phyloP scores from a whole-genome alignment of 1,284 basidiomycete genomes.

The Ceratobasidium sp. region DNA sequence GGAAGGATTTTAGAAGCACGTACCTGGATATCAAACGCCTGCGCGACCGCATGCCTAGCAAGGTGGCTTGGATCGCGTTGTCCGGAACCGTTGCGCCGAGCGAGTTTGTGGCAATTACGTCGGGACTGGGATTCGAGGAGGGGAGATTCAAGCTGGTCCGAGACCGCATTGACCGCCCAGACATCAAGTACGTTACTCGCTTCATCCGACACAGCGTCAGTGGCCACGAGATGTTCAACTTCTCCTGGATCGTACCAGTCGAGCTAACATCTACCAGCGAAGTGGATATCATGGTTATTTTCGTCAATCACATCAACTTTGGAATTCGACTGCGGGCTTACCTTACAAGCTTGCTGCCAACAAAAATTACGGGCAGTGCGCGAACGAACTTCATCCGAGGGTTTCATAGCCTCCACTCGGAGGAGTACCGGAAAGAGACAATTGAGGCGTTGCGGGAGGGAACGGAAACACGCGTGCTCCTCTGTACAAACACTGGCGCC shows the following conservation, averaged over 20 bases:
- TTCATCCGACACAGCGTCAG: neutral
- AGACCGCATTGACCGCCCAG: neutral
- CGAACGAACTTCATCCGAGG: neutral
- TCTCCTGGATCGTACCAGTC: neutral
- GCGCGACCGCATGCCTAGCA: neutral
- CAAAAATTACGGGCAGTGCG: neutral
- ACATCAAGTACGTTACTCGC: constrained; percentile 6
- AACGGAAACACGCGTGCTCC: neutral
- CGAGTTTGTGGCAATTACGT: neutral
- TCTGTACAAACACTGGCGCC: constrained; percentile 12
- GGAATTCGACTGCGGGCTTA: neutral
- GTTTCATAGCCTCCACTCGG: neutral
- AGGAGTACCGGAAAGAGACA: neutral
- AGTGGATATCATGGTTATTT: neutral
- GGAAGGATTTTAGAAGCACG: neutral
- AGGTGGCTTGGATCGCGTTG: constrained; percentile 7
- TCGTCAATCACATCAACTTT: neutral
- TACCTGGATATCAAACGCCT: constrained; percentile 10
- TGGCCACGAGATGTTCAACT: neutral
- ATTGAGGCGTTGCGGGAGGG: neutral
- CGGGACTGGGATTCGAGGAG: neutral
- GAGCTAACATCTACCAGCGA: neutral
- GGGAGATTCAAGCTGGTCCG: neutral
- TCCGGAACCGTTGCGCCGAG: neutral
- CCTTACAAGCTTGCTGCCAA: neutral